A percentile compares a stretch with the other conserved stretches of the same genome.
phyloP scores from a whole-genome alignment of 495 filamentous ascomycete genomes.

The Mycothermus thermophilus region DNA sequence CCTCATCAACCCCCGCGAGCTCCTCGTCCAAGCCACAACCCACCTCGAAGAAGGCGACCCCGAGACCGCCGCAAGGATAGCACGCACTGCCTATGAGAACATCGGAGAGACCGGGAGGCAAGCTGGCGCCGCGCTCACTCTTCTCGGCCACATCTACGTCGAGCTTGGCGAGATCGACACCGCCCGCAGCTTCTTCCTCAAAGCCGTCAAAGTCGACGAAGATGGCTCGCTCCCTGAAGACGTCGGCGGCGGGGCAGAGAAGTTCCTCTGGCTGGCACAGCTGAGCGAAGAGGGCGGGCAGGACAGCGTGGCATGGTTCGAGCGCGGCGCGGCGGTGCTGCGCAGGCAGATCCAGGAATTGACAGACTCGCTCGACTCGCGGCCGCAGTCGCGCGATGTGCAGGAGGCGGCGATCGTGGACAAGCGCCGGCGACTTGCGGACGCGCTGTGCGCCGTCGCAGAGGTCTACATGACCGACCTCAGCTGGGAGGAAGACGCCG shows the following conservation, averaged over 20 bases:
- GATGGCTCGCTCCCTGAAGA: slow-evolving; percentile 49
- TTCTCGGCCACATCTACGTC: slow-evolving; percentile 73
- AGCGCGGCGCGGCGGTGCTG: slow-evolving; percentile 60
- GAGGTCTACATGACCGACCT: slow-evolving; percentile 99
- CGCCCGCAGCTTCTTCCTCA: slow-evolving; percentile 53
- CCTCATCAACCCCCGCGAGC: slow-evolving; percentile 22
- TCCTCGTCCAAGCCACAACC: slow-evolving; percentile 52
- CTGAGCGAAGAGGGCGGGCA: slow-evolving; percentile 73
- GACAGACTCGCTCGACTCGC: slow-evolving; percentile 14
- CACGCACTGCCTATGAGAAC: slow-evolving; percentile 45
- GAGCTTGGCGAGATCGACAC: slow-evolving; percentile 67
- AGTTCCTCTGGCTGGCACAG: slow-evolving; percentile 92
- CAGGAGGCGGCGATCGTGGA: slow-evolving; percentile 39
- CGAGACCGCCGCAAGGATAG: slow-evolving; percentile 51
- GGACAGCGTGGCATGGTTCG: slow-evolving; percentile 78
- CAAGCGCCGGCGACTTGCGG: slow-evolving; percentile 64
- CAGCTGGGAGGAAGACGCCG: slow-evolving; percentile 79
- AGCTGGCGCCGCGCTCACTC: slow-evolving; percentile 51
- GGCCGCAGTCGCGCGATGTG: slow-evolving; percentile 28
- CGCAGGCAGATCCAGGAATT: slow-evolving; percentile 48
- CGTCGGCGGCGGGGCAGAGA: slow-evolving; percentile 70
- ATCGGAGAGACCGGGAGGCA: slow-evolving; percentile 22
- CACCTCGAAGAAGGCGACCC: slow-evolving; percentile 58
- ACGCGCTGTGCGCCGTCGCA: slow-evolving; percentile 73
- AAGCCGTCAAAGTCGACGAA: slow-evolving; percentile 58